Evolutionary conservation across 2,329 filamentous ascomycete genomes (phyloP), one percentile per base, ranked within the genome.

Genomic region (Pseudogymnoascus verrucosus): DNA sequence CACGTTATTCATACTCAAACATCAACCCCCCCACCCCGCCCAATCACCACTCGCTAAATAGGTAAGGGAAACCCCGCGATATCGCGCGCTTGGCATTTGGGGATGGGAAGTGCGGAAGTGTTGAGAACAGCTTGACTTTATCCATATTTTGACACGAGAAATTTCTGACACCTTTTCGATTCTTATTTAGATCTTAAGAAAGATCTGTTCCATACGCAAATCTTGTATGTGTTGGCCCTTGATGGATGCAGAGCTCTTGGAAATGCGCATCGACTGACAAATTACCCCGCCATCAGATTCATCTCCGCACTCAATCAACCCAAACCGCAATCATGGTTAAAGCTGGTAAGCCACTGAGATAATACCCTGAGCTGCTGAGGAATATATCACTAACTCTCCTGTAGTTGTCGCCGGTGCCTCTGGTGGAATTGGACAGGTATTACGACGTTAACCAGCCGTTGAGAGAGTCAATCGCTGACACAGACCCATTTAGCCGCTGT

Each of bases 391-490:
- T 67, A 60, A 69, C 63, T 19, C 39, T 62, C n/a, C 3, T 51
- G 37, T 65, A 88, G 84, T 87, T 76, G 93, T 99, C 82, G 92
- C 95, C 80, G 95, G 95, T 80, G 95, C 93, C 76, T 88, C 93
- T 78, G 95, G 95, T 81, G 95, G 95, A 82, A 99, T 99, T 87
- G 95, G 93, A 79, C 93, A 97, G 88, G 93, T 96, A 76, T 62
- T 73, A 81, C 75, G 42, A 57, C 62, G 47, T 39, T 31, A n/a
- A 62, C 51, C 31, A 36, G 51, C 39, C 63, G 31, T n/a, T 16
- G 42, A 68, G 31, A 16, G 31, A 40, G 51, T 37, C 63, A 62
- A 31, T 65, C 23, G 36, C 60, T 64, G 51, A 57, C 44, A 34
- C 16, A 42, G 11, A 51, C 42, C 65, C 57, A 54, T 65, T 64